Evolutionary conservation across 306 rosid species (phyloP).

Genomic region (Malus asiatica): DNA sequence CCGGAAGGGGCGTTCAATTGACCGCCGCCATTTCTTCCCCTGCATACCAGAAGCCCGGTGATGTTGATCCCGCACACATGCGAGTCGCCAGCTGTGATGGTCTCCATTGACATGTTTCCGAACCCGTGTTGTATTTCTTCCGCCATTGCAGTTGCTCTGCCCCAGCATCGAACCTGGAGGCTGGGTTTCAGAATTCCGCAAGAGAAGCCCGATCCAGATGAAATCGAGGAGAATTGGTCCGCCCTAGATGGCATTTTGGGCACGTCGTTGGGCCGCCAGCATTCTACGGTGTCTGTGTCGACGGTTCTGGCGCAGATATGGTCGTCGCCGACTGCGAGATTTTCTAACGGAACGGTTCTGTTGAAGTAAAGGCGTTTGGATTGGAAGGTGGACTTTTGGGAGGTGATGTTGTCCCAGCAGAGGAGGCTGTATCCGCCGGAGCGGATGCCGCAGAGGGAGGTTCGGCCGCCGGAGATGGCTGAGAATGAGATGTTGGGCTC

Average conservation of each 20-base stretch:
- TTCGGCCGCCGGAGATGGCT: constrained; percentile 58
- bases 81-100: constrained; percentile 49
- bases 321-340: constrained; percentile 54
- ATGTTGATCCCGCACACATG: constrained; percentile 67
- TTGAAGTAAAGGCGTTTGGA: constrained; percentile 37
- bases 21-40: constrained; percentile 49
- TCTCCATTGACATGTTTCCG: constrained; percentile 44
- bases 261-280: constrained; percentile 44
- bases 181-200: constrained; percentile 48
- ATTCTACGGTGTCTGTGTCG: constrained; percentile 31
- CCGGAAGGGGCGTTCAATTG: constrained; percentile 43
- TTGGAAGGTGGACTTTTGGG: constrained; percentile 11
- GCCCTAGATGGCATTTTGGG: constrained; percentile 20
- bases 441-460: constrained; percentile 62
- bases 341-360: constrained; percentile 32
- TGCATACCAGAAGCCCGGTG: constrained; percentile 53
- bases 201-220: constrained; percentile 80
- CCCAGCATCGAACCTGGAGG: constrained; percentile 58
- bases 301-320: constrained; percentile 59
- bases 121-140: constrained; percentile 34
- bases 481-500: constrained; percentile 50
- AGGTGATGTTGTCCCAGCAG: constrained; percentile 45
- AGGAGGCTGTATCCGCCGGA: constrained; percentile 39
- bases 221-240: constrained; percentile 36
- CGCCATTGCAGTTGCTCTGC: constrained; percentile 16